Base-by-base conservation (phyloP, 1,284 basidiomycete species). In the Coniophora puteana region DNA sequence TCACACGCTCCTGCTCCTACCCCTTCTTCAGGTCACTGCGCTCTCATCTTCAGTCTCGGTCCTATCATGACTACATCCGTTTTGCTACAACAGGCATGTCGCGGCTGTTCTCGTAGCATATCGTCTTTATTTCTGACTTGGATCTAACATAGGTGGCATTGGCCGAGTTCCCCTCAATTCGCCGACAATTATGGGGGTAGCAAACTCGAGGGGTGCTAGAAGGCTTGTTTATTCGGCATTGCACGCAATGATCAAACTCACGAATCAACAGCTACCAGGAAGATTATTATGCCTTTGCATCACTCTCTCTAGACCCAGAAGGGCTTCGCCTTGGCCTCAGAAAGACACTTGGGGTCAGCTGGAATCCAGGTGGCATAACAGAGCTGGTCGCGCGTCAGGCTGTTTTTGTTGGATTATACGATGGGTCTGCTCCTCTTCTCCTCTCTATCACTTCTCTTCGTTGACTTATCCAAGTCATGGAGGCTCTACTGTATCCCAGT, bases 341-440 rank as follows among this genome's bases (percentile, higher is more conserved):
- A 54, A 80, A 78, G 50, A 61, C 67, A 22, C 72, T 83, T 41
- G 70, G 70, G 22, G 59, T 83, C 35, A 75, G 84, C 40, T 93
- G 91, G 91, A 72, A 88, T 50, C 79, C 84, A 1, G 59, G 68
- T n/a, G 59, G 58, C 14, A 67, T 78, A 5, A 75, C 72, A n/a
- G 71, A 80, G 31, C 59, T 69, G 1, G 66, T 88, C 26, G 72
- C 83, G 4, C 65, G 78, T n/a, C 90, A 94, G 61, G 84, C 84
- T 5, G 73, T 89, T 3, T 91, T 87, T 51, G 80, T 92, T 30
- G 92, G 90, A 13, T 84, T 95, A 42, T 95, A 90, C 60, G 92
- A 94, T 46, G 92, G 92, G 89, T 89, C 53, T 44, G 75, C 42
- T 40, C 39, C 20, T 29, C 18, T 33, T 14, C 18, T 43, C 30